A percentile compares a stretch with the other conserved stretches of the same genome.
These are phyloP conservation scores for Colletotrichum trifolii DNA, from an alignment of 2,329 filamentous ascomycete genomes.

Conservation along the genomic window DNA sequence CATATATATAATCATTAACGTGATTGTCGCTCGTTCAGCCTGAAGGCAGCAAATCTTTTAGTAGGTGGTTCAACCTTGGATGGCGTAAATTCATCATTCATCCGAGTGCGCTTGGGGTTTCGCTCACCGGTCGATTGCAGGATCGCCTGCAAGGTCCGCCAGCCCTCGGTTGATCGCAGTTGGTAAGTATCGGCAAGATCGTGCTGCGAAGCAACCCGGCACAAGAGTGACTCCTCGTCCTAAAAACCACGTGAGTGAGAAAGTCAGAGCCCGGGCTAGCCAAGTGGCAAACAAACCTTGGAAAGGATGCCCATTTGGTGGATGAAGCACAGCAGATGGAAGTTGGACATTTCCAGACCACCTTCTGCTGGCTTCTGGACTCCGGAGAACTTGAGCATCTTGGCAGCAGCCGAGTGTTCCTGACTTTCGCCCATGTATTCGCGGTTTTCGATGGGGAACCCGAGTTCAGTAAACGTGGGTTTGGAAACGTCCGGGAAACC, in stretches of 20 bases:
- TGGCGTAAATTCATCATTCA: slow-evolving; percentile 50
- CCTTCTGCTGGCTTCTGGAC: slow-evolving; percentile 70
- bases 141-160: slow-evolving; percentile 93
- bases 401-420: slow-evolving; percentile 75
- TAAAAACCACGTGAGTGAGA: slow-evolving; percentile 50
- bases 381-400: slow-evolving; percentile 72
- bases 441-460: slow-evolving; percentile 92
- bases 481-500: slow-evolving; percentile 88
- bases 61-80: slow-evolving; percentile 65
- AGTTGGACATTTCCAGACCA: slow-evolving; percentile 83
- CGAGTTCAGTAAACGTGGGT: slow-evolving; percentile 78
- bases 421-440: slow-evolving; percentile 87
- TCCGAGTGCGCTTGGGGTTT: slow-evolving; percentile 78
- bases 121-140: slow-evolving; percentile 97
- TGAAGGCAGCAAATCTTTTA: slow-evolving; percentile 76
- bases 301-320: slow-evolving; percentile 83
- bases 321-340: slow-evolving; percentile 92
- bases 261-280: background rate
- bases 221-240: slow-evolving; percentile 91
- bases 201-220: slow-evolving; percentile 83
- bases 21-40: slow-evolving; percentile 60
- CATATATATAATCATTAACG: slow-evolving; percentile 21
- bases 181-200: slow-evolving; percentile 85
- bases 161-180: slow-evolving; percentile 87
- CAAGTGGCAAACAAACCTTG: slow-evolving; percentile 70